A percentile compares a stretch with the other conserved stretches of the same genome.
Conservation (phyloP, 345 rosid genomes). For the Salix brachista region DNA sequence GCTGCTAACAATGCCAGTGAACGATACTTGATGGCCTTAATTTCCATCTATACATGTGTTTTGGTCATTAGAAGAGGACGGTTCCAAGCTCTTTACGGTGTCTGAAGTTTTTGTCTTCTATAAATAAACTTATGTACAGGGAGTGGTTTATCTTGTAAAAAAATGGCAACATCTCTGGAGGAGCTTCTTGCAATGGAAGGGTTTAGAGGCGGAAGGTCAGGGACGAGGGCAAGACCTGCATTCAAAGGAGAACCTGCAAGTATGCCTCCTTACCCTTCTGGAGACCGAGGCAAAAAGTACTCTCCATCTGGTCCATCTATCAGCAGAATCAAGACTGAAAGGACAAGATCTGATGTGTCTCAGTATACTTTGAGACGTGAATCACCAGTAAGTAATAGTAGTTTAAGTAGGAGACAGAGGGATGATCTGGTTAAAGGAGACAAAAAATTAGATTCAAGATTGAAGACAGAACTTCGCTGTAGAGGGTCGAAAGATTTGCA, state of each 20-base stretch:
- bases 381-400: slow-evolving; percentile 22
- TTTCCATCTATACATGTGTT: background rate
- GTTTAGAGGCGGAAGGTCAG: slow-evolving; percentile 43
- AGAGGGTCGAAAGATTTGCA: slow-evolving; percentile 18
- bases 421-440: slow-evolving; percentile 31
- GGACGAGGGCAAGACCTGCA: slow-evolving; percentile 32
- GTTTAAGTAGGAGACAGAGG: slow-evolving; percentile 21
- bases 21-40: background rate
- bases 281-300: slow-evolving; percentile 14
- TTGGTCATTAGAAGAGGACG: background rate
- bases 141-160: background rate
- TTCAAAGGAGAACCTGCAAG: slow-evolving; percentile 26
- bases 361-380: slow-evolving; percentile 25
- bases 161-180: slow-evolving; percentile 58
- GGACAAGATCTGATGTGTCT: slow-evolving; percentile 37
- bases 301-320: slow-evolving; percentile 30
- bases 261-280: slow-evolving; percentile 14
- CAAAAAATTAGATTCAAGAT: slow-evolving; percentile 6
- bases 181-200: slow-evolving; percentile 66
- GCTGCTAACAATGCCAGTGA: background rate
- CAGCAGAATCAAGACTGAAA: slow-evolving; percentile 30
- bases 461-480: slow-evolving; percentile 11
- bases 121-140: background rate
- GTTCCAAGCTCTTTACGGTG: background rate
- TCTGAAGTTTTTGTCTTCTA: background rate